Conservation (phyloP, 1,284 basidiomycete species). For the Rhizopogon hawkerae region DNA sequence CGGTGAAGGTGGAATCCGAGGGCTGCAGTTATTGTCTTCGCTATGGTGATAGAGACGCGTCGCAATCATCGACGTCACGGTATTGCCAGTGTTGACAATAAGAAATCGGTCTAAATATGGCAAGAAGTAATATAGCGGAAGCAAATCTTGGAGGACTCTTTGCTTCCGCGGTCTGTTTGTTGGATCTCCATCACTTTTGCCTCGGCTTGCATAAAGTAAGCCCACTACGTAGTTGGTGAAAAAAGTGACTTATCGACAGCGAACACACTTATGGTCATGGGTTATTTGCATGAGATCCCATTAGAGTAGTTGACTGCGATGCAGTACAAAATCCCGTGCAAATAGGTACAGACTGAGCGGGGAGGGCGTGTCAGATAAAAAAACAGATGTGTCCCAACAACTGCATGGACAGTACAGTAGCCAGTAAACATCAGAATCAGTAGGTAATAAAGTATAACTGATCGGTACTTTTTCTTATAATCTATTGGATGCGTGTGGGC, state of each 20-base stretch:
- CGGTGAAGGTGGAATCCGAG: background rate
- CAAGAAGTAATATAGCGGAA: no score
- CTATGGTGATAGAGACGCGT: slow-evolving; percentile 1
- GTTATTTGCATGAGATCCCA: background rate
- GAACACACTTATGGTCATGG: background rate
- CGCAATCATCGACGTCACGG: background rate
- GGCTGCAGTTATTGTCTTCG: background rate
- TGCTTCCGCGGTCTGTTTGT: no score
- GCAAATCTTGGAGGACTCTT: no score
- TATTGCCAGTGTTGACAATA: background rate
- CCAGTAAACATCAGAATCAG: background rate
- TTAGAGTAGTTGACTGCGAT: background rate
- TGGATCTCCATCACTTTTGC: no score
- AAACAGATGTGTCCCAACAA: background rate
- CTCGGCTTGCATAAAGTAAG: no score
- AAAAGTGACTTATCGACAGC: no score
- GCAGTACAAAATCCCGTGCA: background rate
- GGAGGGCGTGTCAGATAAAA: background rate
- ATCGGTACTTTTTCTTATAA: slow-evolving; percentile 23
- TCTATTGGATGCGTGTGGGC: slow-evolving; percentile 18
- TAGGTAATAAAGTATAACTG: slow-evolving; percentile 21
- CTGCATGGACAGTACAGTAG: background rate
- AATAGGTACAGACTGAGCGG: background rate
- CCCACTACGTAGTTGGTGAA: no score
- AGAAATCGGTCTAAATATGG: background rate